Percentiles rank a stretch among this genome's conserved stretches.
phyloP scores from a whole-genome alignment of 331 rosid genomes.

The Stylosanthes scabra region DNA sequence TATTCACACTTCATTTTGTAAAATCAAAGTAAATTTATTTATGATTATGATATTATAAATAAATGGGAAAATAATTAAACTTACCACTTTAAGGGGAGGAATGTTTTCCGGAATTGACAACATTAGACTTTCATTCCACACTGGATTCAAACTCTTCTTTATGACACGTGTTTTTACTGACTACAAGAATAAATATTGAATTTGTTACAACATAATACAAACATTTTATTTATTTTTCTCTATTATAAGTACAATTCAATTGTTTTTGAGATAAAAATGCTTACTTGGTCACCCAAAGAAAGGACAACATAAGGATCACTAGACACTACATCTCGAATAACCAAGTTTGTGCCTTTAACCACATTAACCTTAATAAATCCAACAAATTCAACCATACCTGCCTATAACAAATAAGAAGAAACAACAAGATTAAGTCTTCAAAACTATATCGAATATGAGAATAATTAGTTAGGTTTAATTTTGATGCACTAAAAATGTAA shows the following conservation, averaged over 20 bases:
- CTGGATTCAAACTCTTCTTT: constrained; percentile 87
- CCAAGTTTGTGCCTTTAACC: constrained; percentile 87
- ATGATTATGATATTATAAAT: not conserved
- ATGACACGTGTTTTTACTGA: constrained; percentile 92
- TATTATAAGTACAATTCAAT: not conserved
- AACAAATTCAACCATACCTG: constrained; percentile 75
- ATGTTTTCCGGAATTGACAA: constrained; percentile 87
- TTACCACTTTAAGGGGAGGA: constrained; percentile 95
- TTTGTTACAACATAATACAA: not conserved
- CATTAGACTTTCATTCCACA: constrained; percentile 96
- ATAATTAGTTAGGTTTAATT: no score
- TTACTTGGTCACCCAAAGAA: constrained; percentile 90
- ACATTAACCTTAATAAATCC: constrained; percentile 95
- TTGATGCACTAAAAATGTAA: no score
- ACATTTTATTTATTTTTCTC: constrained; percentile 17
- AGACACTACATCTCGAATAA: constrained; percentile 77
- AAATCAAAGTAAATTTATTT: not conserved
- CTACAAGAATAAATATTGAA: constrained; percentile 53
- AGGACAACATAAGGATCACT: constrained; percentile 97
- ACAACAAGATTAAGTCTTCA: no score
- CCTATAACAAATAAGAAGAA: not conserved
- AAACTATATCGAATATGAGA: no score
- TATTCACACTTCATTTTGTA: no score
- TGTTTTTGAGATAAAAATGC: constrained; percentile 43
- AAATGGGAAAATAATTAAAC: constrained; percentile 17